Conservation (phyloP, 164 flowering plant genomes). For the Saururus chinensis region DNA sequence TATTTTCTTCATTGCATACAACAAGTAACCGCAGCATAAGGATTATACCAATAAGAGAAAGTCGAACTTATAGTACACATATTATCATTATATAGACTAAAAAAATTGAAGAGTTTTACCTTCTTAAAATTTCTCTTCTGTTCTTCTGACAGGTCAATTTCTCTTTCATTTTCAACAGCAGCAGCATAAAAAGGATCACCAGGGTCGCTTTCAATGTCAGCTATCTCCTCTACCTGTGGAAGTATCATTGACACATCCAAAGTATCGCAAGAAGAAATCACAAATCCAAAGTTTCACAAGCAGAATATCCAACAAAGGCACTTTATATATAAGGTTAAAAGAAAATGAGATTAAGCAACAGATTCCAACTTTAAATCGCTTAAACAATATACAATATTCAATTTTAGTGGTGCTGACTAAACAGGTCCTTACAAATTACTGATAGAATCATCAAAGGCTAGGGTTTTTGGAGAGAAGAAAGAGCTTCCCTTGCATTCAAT, state of each 20-base stretch:
- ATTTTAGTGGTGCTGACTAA: no score
- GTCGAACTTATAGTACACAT: no score
- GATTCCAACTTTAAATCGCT: neutral
- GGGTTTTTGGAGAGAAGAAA: no score
- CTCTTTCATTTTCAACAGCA: conserved; percentile 80
- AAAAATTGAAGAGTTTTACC: conserved; percentile 25
- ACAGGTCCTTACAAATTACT: no score
- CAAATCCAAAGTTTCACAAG: neutral
- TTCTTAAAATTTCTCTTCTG: conserved; percentile 68
- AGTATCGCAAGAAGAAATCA: neutral
- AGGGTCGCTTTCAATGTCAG: conserved; percentile 56
- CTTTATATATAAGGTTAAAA: neutral
- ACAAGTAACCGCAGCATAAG: neutral
- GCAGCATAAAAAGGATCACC: conserved; percentile 74
- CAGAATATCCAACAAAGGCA: neutral
- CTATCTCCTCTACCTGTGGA: conserved; percentile 91
- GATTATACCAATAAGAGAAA: neutral
- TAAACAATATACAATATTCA: no score
- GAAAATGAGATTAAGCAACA: neutral
- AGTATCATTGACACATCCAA: conserved; percentile 1
- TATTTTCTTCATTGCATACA: neutral
- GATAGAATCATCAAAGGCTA: no score
- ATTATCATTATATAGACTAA: no score
- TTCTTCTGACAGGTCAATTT: conserved; percentile 70
- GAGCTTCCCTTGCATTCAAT: no score